Conservation (phyloP, 257 asterid species). For the Solanum dulcamara region DNA sequence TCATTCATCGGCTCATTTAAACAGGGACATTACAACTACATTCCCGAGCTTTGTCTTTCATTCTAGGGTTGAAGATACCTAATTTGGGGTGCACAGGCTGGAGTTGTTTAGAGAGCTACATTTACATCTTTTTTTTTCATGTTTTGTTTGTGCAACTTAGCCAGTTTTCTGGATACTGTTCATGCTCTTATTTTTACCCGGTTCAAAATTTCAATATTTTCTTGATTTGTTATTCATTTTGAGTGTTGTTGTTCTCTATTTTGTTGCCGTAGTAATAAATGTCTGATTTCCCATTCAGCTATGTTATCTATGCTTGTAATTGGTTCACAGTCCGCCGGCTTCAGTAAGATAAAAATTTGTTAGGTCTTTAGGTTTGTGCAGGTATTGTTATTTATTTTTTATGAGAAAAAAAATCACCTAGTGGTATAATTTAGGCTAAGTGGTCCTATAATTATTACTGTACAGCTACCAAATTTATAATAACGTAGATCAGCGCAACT, state of each 20-base stretch:
- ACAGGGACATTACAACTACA: conserved; percentile 85
- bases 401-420: not conserved
- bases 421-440: not conserved
- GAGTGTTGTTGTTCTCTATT: not conserved
- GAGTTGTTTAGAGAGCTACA: not conserved
- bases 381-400: no score
- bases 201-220: not conserved
- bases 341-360: not conserved
- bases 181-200: not conserved
- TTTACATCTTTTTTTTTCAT: not conserved
- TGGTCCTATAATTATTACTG: not conserved
- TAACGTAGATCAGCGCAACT: not conserved
- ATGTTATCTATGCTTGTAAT: not conserved
- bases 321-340: not conserved
- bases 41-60: conserved; percentile 89
- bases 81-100: not conserved
- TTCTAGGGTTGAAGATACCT: conserved; percentile 77
- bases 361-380: not conserved
- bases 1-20: not conserved
- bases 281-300: not conserved
- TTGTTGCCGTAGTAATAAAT: not conserved
- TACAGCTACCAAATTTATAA: not conserved
- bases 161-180: not conserved
- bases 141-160: not conserved
- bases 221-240: conserved; percentile 1